These are phyloP conservation scores for Botrytis elliptica DNA, from an alignment of 2,329 filamentous ascomycete genomes.

Conservation along the genomic window DNA sequence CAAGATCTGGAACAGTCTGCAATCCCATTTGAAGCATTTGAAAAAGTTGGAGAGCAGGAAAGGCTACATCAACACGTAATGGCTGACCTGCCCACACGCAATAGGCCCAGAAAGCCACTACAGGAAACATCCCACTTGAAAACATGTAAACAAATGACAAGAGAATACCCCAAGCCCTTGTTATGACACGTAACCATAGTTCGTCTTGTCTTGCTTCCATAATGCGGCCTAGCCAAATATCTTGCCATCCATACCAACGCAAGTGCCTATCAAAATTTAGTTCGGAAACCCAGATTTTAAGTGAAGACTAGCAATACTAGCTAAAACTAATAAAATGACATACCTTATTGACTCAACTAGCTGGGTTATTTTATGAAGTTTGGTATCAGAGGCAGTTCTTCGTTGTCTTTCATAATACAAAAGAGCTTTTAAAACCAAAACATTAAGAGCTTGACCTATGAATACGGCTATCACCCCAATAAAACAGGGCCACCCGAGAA, in stretches of 20 bases:
- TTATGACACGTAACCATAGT: constrained; percentile 62
- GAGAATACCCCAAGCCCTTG: constrained; percentile 58
- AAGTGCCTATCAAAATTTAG: constrained; percentile 27
- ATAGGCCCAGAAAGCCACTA: constrained; percentile 79
- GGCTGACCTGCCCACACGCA: constrained; percentile 67
- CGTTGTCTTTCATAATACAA: constrained; percentile 68
- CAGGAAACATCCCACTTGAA: constrained; percentile 72
- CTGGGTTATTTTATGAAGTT: constrained; percentile 77
- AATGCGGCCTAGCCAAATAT: constrained; percentile 68
- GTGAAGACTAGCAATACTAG: neutral
- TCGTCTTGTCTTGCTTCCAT: constrained; percentile 67
- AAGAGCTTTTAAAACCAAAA: constrained; percentile 62
- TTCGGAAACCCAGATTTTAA: neutral
- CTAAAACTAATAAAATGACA: neutral
- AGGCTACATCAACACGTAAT: constrained; percentile 77
- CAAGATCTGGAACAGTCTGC: constrained; percentile 70
- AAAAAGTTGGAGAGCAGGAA: constrained; percentile 82
- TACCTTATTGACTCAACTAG: constrained; percentile 63
- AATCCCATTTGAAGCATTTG: constrained; percentile 70
- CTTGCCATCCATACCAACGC: constrained; percentile 67
- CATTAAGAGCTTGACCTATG: constrained; percentile 68
- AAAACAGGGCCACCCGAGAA: constrained; percentile 78
- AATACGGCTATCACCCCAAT: constrained; percentile 69
- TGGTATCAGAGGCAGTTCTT: constrained; percentile 71
- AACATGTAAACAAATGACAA: constrained; percentile 70